These are phyloP conservation scores for Lithocarpus polystachyus DNA, from an alignment of 306 rosid genomes.

Conservation along the genomic window DNA sequence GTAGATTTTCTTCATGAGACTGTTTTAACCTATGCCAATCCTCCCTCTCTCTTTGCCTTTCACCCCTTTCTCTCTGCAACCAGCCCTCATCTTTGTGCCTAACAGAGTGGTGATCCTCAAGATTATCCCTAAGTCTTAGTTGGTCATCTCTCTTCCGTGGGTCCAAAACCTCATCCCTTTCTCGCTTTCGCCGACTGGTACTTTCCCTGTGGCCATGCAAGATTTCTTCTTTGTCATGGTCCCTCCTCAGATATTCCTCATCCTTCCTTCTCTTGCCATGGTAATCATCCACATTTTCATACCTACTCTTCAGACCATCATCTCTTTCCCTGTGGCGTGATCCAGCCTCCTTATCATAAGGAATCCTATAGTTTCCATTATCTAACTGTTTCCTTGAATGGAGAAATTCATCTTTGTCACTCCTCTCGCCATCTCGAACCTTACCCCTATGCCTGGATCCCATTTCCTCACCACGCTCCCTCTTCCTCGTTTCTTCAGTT, in stretches of 20 bases:
- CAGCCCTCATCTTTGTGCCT: conserved; percentile 84
- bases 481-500: conserved; percentile 81
- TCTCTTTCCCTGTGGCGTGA: conserved; percentile 85
- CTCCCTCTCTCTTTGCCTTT: conserved; percentile 82
- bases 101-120: conserved; percentile 65
- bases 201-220: conserved; percentile 66
- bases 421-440: conserved; percentile 74
- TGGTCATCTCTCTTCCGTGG: conserved; percentile 74
- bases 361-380: conserved; percentile 79
- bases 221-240: conserved; percentile 77
- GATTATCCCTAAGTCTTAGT: conserved; percentile 66
- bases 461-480: conserved; percentile 61
- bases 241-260: conserved; percentile 76
- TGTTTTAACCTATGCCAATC: conserved; percentile 86
- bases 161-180: conserved; percentile 77
- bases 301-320: conserved; percentile 68
- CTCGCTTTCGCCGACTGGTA: conserved; percentile 61
- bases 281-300: conserved; percentile 71
- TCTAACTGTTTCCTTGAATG: conserved; percentile 66
- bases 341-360: conserved; percentile 77
- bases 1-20: conserved; percentile 67
- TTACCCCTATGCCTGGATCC: conserved; percentile 61
- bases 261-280: conserved; percentile 88
- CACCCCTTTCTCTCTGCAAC: conserved; percentile 73
- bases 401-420: conserved; percentile 63